Base-by-base conservation (phyloP, 192 early-diverging fungal species). In the Backusella morwellensis region DNA sequence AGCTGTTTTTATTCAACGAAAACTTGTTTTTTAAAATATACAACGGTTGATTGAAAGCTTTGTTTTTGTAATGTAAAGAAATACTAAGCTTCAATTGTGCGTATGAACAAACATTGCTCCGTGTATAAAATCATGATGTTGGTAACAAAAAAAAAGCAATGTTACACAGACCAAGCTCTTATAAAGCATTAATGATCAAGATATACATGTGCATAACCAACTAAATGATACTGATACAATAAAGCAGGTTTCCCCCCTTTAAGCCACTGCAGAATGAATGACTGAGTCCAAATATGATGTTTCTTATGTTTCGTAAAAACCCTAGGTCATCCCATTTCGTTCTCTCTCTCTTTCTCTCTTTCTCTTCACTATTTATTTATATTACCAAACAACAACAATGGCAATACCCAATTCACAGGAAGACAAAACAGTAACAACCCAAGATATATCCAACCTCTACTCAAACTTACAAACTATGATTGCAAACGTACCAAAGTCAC, bases 391-490 rank as follows among this genome's bases (percentile, higher is more conserved):
- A 12, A 14, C 17, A 17, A 21, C 17, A 7, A 54, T 63, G 56
- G 56, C 56, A 26, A 29, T 26, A 63, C 26, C 56, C 26, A 63
- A 26, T 9, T 29, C 56, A 3, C 56, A 63, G 11, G 56, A 63
- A 12, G 70, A 72, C 5, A 72, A 72, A 26, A 15, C 70, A 26
- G 81, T 85, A 8, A 84, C 86, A 23, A 79, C 83, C 14, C 82
- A 84, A 70, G 86, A 88, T 56, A 88, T 88, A 69, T 83, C 84
- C 41, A 84, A 85, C 56, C 78, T 88, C 0, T 88, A 88, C 76
- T 88, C 86, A 23, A 83, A 85, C 40, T 74, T 88, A 67, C 84
- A 88, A 71, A 81, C 83, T 6, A 77, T 84, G 50, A 88, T 88
- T 50, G 83, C 84, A 42, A 84, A 83, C 36, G 83, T 85, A 23